Evolutionary conservation across 2,329 filamentous ascomycete species (phyloP).

Genomic region (Colletotrichum graminicola): DNA sequence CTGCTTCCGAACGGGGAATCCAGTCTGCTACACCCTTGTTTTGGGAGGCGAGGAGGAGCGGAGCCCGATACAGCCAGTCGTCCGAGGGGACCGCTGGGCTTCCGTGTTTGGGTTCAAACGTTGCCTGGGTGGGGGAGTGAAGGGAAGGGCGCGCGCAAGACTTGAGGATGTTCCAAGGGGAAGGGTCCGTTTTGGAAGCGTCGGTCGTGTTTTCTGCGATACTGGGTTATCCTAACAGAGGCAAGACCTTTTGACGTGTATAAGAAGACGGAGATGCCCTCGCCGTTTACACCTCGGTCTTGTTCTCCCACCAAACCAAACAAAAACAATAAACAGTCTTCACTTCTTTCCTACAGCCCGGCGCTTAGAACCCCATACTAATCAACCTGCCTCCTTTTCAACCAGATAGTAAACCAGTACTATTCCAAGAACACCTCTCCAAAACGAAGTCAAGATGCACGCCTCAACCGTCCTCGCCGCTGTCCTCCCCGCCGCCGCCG

Average conservation of each 20-base stretch:
- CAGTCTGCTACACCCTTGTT: neutral
- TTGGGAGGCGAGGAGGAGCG: neutral
- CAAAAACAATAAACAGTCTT: neutral
- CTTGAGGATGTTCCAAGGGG: slow-evolving; percentile 7
- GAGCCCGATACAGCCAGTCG: neutral
- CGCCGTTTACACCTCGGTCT: neutral
- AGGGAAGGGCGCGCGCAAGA: neutral
- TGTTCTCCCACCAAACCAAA: neutral
- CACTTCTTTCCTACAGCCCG: neutral
- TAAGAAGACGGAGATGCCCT: slow-evolving; percentile 18
- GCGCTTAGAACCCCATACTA: neutral
- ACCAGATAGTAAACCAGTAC: neutral
- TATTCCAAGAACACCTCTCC: too few relatives aligned
- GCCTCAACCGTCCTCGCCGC: slow-evolving; percentile 27
- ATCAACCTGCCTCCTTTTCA: neutral
- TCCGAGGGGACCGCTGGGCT: neutral
- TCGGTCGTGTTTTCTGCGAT: neutral
- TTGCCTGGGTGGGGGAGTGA: neutral
- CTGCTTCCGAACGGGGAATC: slow-evolving; percentile 4
- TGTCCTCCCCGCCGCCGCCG: slow-evolving; percentile 28
- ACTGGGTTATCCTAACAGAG: too few relatives aligned
- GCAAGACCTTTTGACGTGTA: neutral
- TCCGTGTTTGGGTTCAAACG: neutral
- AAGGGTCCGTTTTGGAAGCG: neutral
- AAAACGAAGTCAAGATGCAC: slow-evolving; percentile 32